Percentiles rank a stretch among this genome's conserved stretches.
Evolutionary conservation across 768 basidiomycete species (phyloP).

Genomic region (Mycena sanguinolenta): DNA sequence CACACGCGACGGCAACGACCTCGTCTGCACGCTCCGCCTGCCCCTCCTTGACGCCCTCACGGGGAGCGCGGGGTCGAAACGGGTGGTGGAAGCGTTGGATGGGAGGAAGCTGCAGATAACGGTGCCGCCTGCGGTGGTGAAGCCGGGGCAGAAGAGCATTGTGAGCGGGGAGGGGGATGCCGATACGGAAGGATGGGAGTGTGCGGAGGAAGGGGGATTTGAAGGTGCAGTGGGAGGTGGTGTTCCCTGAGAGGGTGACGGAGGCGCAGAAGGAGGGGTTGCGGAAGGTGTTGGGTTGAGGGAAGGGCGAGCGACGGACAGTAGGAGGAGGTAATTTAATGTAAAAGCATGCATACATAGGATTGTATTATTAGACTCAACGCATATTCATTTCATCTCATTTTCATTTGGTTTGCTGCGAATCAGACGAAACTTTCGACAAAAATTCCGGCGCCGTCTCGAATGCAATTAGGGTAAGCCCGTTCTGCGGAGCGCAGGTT

Average conservation of each 20-base stretch:
- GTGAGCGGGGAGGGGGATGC: conserved; percentile 91
- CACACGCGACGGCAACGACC: conserved; percentile 85
- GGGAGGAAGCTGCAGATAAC: conserved; percentile 81
- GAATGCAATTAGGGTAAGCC: no score
- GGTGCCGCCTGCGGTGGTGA: conserved; percentile 77
- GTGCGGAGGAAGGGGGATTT: conserved; percentile 86
- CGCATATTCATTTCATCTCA: no score
- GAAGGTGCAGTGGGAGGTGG: conserved; percentile 84
- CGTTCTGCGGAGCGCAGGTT: no score
- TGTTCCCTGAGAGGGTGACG: conserved; percentile 85
- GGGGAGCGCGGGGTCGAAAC: conserved; percentile 64
- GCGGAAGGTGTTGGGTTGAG: conserved; percentile 70
- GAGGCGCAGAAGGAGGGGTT: conserved; percentile 85
- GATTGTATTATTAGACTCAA: no score
- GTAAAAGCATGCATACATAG: no score
- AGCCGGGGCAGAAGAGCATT: conserved; percentile 80
- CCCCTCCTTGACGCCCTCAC: conserved; percentile 88
- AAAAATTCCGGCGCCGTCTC: no score
- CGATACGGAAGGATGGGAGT: conserved; percentile 83
- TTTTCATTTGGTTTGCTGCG: no score
- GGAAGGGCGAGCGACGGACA: no score
- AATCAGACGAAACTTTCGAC: no score
- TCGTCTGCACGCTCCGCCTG: conserved; percentile 70
- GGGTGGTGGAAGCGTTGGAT: conserved; percentile 80
- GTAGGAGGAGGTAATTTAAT: no score